Evolutionary conservation across 2,329 filamentous ascomycete species (phyloP).

Genomic region (Beauveria sp.): DNA sequence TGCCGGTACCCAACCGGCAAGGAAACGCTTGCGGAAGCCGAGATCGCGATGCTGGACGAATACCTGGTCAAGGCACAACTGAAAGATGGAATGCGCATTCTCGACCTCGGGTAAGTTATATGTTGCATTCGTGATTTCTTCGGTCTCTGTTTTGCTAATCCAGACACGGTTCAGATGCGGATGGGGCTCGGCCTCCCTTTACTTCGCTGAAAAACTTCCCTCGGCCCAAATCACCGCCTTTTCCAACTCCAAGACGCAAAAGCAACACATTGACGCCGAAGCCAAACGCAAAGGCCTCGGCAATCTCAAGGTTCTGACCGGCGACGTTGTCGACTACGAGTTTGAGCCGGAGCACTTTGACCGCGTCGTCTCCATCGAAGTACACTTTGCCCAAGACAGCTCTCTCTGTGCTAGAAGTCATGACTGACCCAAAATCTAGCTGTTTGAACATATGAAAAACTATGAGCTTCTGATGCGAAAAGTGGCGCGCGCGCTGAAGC

Average conservation of each 20-base stretch:
- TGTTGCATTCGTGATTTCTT: no score
- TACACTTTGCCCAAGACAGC: background rate
- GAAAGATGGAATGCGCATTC: constrained; percentile 50
- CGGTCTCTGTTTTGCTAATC: background rate
- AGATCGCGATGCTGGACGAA: constrained; percentile 56
- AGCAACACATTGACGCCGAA: constrained; percentile 55
- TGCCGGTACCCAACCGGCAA: constrained; percentile 56
- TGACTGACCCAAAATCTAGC: constrained; percentile 27
- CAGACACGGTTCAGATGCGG: constrained; percentile 44
- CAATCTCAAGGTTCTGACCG: constrained; percentile 58
- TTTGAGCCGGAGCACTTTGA: constrained; percentile 53
- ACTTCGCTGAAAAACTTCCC: constrained; percentile 58
- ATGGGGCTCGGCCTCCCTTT: constrained; percentile 60
- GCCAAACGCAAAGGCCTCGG: constrained; percentile 47
- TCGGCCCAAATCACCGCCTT: constrained; percentile 57
- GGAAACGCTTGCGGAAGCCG: constrained; percentile 58
- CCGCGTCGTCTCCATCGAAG: constrained; percentile 58
- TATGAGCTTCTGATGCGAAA: constrained; percentile 62
- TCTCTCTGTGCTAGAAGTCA: background rate
- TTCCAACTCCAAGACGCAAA: constrained; percentile 63
- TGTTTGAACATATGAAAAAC: constrained; percentile 74
- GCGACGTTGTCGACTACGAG: constrained; percentile 58
- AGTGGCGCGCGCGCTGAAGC: constrained; percentile 49
- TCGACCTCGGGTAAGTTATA: constrained; percentile 50
- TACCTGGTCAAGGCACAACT: constrained; percentile 56